Conservation (phyloP, 371 early-diverging fungal species). For the Syncephalastrum contaminatum region DNA sequence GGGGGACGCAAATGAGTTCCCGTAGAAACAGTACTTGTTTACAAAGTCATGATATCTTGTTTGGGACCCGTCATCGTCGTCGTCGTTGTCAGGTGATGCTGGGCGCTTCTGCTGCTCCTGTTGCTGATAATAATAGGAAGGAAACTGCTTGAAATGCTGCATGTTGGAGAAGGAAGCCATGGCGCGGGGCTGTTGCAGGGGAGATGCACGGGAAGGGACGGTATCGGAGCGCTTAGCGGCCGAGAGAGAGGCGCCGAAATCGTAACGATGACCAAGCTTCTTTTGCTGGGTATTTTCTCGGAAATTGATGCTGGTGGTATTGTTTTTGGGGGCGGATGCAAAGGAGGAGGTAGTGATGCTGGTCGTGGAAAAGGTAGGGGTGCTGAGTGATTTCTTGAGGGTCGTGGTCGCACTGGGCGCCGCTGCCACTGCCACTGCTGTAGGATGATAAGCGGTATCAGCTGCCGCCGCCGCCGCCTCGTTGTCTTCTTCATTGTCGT, state of each 20-base stretch:
- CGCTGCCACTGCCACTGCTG: neutral
- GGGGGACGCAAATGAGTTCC: constrained; percentile 9
- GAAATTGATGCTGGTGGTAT: neutral
- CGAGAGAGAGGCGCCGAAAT: constrained; percentile 39
- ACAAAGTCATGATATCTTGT: constrained; percentile 51
- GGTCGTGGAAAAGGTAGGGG: neutral
- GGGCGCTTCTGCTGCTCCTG: constrained; percentile 11
- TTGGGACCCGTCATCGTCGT: constrained; percentile 7
- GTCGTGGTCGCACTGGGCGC: neutral
- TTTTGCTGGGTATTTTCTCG: constrained; percentile 10
- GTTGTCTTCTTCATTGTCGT: constrained; percentile 2
- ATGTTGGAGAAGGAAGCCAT: constrained; percentile 20
- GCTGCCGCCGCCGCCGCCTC: neutral
- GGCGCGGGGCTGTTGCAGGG: constrained; percentile 4
- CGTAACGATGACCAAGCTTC: constrained; percentile 36
- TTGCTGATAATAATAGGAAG: constrained; percentile 1
- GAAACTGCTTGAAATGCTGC: constrained; percentile 3
- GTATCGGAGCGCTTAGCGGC: constrained; percentile 21
- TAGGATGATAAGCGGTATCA: no score
- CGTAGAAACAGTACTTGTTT: constrained; percentile 62
- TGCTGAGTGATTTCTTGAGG: neutral
- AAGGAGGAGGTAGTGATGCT: neutral
- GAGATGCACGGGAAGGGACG: constrained; percentile 1
- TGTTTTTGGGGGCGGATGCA: neutral
- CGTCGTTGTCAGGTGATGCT: neutral